Percentiles rank a stretch among this genome's conserved stretches.
Conservation (phyloP, 371 early-diverging fungal genomes). For the Haplosporangium sp. region DNA sequence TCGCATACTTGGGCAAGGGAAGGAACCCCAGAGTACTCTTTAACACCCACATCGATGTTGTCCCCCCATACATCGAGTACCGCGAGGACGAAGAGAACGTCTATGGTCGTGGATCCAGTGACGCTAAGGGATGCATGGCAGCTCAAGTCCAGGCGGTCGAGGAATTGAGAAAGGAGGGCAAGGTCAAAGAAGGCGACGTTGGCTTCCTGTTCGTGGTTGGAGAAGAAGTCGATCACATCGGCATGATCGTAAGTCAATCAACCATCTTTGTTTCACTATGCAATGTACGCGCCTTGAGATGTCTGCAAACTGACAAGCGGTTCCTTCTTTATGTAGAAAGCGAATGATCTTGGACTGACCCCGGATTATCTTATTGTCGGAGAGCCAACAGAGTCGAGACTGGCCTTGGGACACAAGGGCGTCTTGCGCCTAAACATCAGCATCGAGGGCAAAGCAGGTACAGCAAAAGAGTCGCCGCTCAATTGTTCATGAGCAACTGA, state of each 20-base stretch:
- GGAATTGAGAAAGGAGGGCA: conserved; percentile 57
- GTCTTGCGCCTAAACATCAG: conserved; percentile 53
- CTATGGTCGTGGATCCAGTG: conserved; percentile 60
- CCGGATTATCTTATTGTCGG: conserved; percentile 58
- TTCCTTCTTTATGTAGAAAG: conserved; percentile 33
- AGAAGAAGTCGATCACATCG: conserved; percentile 61
- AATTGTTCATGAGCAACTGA: neutral
- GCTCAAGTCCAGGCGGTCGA: conserved; percentile 59
- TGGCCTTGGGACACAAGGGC: conserved; percentile 64
- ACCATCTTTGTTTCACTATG: neutral
- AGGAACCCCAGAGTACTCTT: conserved; percentile 54
- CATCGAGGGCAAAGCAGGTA: conserved; percentile 55
- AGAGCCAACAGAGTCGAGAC: conserved; percentile 59
- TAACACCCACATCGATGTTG: conserved; percentile 61
- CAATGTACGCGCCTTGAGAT: neutral
- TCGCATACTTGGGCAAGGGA: conserved; percentile 50
- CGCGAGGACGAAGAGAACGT: conserved; percentile 59
- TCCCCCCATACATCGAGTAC: conserved; percentile 59
- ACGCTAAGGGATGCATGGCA: conserved; percentile 61
- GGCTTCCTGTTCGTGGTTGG: conserved; percentile 60
- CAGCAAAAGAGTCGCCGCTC: neutral
- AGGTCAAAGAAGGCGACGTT: conserved; percentile 58
- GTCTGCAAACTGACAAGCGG: neutral
- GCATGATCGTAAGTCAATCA: conserved; percentile 53
- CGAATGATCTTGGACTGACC: conserved; percentile 54